A percentile compares a stretch with the other conserved stretches of the same genome.
phyloP scores from a whole-genome alignment of 2,329 filamentous ascomycete genomes.

The Fusarium sp. region DNA sequence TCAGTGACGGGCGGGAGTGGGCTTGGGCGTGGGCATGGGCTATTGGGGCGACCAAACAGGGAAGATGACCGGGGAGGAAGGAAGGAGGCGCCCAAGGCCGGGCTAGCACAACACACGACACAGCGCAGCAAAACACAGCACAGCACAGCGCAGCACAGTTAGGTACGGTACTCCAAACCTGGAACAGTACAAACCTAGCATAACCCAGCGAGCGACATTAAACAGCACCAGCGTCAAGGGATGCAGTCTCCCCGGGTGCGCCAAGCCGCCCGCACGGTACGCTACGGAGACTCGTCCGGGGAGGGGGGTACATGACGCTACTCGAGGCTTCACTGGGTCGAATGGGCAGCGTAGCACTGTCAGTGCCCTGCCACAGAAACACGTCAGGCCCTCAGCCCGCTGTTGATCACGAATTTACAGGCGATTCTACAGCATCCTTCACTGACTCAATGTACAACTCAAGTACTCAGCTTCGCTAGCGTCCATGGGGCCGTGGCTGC shows the following conservation, averaged over 20 bases:
- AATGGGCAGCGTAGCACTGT: neutral
- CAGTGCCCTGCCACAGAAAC: neutral
- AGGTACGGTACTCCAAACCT: slow-evolving; percentile 21
- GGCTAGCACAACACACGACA: slow-evolving; percentile 28
- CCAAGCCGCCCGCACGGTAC: slow-evolving; percentile 43
- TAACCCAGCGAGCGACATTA: slow-evolving; percentile 5
- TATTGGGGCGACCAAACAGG: slow-evolving; percentile 43
- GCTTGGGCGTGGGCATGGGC: slow-evolving; percentile 7
- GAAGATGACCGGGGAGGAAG: slow-evolving; percentile 40
- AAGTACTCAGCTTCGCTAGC: slow-evolving; percentile 40
- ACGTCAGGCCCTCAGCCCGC: slow-evolving; percentile 1
- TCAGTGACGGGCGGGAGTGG: slow-evolving; percentile 43
- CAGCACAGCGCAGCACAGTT: neutral
- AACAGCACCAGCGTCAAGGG: slow-evolving; percentile 27
- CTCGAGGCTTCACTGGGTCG: slow-evolving; percentile 1
- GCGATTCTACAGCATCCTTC: neutral
- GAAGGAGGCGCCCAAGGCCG: slow-evolving; percentile 25
- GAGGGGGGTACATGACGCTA: slow-evolving; percentile 33
- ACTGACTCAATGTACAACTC: slow-evolving; percentile 7
- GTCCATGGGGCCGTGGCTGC: slow-evolving; percentile 44
- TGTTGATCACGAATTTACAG: slow-evolving; percentile 9
- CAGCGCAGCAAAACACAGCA: slow-evolving; percentile 21
- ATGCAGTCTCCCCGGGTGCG: slow-evolving; percentile 28
- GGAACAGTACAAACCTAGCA: slow-evolving; percentile 29
- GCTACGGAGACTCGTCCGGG: slow-evolving; percentile 34